Conservation (phyloP, 2,329 filamentous ascomycete species). For the Lomentospora prolificans region DNA sequence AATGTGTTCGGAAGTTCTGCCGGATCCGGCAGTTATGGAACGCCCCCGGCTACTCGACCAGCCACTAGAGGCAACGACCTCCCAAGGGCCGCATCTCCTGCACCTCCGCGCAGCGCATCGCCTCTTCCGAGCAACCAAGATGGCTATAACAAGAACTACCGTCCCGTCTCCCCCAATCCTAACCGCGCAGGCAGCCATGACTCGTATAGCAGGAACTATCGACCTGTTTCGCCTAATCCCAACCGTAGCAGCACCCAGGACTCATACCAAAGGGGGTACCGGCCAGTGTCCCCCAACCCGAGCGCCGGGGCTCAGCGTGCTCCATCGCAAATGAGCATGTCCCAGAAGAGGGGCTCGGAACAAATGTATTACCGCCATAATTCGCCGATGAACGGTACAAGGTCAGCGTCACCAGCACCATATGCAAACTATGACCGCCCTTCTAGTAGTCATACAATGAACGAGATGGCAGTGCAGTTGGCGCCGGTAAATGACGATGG, state of each 20-base stretch:
- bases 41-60: conserved; percentile 40
- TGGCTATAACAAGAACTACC: conserved; percentile 28
- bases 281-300: conserved; percentile 17
- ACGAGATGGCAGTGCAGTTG: conserved; percentile 61
- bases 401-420: conserved; percentile 38
- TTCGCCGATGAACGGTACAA: conserved; percentile 37
- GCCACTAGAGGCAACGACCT: conserved; percentile 49
- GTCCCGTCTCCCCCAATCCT: conserved; percentile 54
- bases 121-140: conserved; percentile 47
- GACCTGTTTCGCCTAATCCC: conserved; percentile 54
- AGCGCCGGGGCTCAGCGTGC: conserved; percentile 17
- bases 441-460: conserved; percentile 37
- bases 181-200: conserved; percentile 30
- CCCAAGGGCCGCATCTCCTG: conserved; percentile 56
- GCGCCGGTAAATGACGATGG: conserved; percentile 45
- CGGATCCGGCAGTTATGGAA: conserved; percentile 18
- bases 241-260: conserved; percentile 28
- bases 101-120: conserved; percentile 52
- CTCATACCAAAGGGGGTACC: conserved; percentile 27
- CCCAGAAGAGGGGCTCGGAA: conserved; percentile 36
- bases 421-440: conserved; percentile 39
- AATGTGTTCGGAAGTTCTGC: conserved; percentile 55
- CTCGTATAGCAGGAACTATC: conserved; percentile 28
- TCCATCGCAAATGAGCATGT: conserved; percentile 27
- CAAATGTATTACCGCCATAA: conserved; percentile 41